Evolutionary conservation across 2,329 filamentous ascomycete genomes (phyloP).

Genomic region (Xylariales sp.): DNA sequence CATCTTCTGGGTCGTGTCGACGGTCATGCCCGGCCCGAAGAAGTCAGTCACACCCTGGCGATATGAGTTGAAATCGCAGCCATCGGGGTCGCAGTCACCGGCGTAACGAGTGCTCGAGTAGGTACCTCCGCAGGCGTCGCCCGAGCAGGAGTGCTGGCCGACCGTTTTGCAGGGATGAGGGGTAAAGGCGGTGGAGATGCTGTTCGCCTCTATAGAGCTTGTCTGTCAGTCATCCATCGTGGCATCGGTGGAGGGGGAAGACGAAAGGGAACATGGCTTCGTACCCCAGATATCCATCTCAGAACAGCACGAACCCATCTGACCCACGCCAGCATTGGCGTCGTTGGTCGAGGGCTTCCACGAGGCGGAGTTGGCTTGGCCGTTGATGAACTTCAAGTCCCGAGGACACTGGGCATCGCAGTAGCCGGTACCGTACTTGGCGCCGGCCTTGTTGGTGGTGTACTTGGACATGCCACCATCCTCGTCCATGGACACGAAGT

Average conservation of each 20-base stretch:
- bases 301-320: slow-evolving; percentile 48
- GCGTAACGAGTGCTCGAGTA: slow-evolving; percentile 45
- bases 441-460: slow-evolving; percentile 39
- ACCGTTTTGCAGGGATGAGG: slow-evolving; percentile 52
- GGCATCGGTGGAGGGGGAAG: too few species aligned
- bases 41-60: slow-evolving; percentile 55
- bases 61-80: slow-evolving; percentile 62
- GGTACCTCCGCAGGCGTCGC: slow-evolving; percentile 41
- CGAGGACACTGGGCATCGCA: slow-evolving; percentile 43
- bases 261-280: too few species aligned
- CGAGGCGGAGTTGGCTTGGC: slow-evolving; percentile 39
- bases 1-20: slow-evolving; percentile 51
- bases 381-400: slow-evolving; percentile 48
- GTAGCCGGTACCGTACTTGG: slow-evolving; percentile 54
- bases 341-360: slow-evolving; percentile 44
- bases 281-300: slow-evolving; percentile 55
- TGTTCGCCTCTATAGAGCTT: slow-evolving; percentile 44
- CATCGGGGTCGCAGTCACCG: slow-evolving; percentile 58
- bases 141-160: slow-evolving; percentile 41
- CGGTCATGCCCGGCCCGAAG: slow-evolving; percentile 50
- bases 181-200: slow-evolving; percentile 53
- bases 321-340: slow-evolving; percentile 43
- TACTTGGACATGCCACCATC: slow-evolving; percentile 46
- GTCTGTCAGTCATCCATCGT: neutral
- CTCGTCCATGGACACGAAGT: slow-evolving; percentile 50